These are phyloP conservation scores for Echium plantagineum DNA, from an alignment of 257 asterid species.

Conservation along the genomic window DNA sequence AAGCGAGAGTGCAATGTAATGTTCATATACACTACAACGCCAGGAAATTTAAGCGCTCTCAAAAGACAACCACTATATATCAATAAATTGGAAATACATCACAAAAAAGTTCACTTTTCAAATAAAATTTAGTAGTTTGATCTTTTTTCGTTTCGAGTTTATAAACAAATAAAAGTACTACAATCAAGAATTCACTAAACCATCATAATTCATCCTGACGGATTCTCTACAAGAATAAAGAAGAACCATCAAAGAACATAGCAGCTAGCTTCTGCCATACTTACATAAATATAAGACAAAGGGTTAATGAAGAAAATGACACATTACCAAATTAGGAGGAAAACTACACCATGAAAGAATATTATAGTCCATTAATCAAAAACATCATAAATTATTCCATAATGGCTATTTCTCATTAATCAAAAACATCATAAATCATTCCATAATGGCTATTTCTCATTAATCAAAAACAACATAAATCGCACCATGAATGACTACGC, in stretches of 20 bases:
- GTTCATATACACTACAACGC: not conserved
- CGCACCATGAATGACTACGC: too few relatives aligned
- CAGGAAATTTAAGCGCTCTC: not conserved
- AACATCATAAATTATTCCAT: not conserved
- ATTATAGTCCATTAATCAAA: too few relatives aligned
- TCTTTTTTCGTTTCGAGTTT: too few relatives aligned
- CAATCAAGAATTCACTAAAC: not conserved
- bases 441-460: not conserved
- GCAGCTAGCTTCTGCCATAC: not conserved
- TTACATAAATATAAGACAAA: not conserved
- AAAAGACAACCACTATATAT: not conserved
- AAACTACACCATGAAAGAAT: not conserved
- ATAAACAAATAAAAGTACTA: not conserved
- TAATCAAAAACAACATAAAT: not conserved
- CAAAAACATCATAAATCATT: not conserved
- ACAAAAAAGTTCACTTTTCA: not conserved
- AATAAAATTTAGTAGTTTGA: too few relatives aligned
- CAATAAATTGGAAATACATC: not conserved
- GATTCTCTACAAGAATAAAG: not conserved
- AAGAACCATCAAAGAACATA: not conserved
- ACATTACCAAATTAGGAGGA: not conserved
- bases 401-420: not conserved
- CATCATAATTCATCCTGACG: not conserved
- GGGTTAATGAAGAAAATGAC: slow-evolving; percentile 1
- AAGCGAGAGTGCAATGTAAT: not conserved